These are phyloP conservation scores for Babesia caballi DNA, from an alignment of 169 alveolate genomes.

Conservation along the genomic window DNA sequence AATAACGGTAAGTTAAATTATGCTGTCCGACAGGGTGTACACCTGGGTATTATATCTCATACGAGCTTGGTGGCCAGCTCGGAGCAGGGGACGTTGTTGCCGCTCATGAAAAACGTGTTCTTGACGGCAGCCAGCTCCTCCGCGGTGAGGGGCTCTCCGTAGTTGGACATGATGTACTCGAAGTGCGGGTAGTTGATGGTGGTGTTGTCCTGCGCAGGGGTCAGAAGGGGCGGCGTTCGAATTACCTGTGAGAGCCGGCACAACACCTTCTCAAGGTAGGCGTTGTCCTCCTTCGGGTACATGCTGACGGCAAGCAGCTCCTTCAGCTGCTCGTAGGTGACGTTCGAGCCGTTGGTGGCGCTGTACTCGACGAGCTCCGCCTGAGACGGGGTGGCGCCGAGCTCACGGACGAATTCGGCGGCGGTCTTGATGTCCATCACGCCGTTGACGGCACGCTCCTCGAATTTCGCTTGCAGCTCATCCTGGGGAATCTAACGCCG, in stretches of 20 bases:
- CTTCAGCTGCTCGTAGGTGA: slow-evolving; percentile 49
- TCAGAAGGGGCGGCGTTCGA: background rate
- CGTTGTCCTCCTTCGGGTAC: slow-evolving; percentile 53
- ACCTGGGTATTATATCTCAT: background rate
- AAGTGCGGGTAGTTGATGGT: slow-evolving; percentile 18
- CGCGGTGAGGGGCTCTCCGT: slow-evolving; percentile 66
- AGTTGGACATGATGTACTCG: slow-evolving; percentile 57
- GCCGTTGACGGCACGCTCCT: slow-evolving; percentile 27
- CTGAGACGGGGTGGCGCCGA: slow-evolving; percentile 61
- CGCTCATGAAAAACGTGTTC: background rate
- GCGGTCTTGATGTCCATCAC: slow-evolving; percentile 36
- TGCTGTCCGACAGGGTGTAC: background rate
- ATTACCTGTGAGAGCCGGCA: slow-evolving; percentile 16
- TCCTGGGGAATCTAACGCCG: slow-evolving; percentile 47
- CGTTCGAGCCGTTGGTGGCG: slow-evolving; percentile 45
- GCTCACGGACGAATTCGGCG: slow-evolving; percentile 42
- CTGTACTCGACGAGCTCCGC: slow-evolving; percentile 57
- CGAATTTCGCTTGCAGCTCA: slow-evolving; percentile 36
- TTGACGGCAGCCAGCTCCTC: slow-evolving; percentile 54
- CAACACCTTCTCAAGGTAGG: slow-evolving; percentile 22
- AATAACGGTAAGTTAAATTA: background rate
- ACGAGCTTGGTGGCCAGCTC: slow-evolving; percentile 16
- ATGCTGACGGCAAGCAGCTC: slow-evolving; percentile 54
- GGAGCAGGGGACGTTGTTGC: background rate
- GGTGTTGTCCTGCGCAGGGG: slow-evolving; percentile 23